Conservation (phyloP, 352 stramenopile species). For the Phytophthora foliorum region DNA sequence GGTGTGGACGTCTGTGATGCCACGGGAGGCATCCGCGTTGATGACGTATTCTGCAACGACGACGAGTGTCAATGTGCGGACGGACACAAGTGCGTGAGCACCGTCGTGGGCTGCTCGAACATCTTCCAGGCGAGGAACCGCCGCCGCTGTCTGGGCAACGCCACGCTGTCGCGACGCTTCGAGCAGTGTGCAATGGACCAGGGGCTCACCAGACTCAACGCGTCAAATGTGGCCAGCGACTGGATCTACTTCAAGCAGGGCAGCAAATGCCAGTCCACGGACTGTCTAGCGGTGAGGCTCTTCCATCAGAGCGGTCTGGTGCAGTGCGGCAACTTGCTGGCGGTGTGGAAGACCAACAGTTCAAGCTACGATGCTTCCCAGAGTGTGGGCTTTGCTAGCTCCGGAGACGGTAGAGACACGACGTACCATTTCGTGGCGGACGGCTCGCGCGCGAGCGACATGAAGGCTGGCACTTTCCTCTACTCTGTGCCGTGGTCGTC, state of each 20-base stretch:
- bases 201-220: conserved; percentile 53
- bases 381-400: conserved; percentile 19
- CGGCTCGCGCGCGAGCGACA: conserved; percentile 68
- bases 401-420: conserved; percentile 14
- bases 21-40: conserved; percentile 69
- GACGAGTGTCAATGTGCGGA: conserved; percentile 64
- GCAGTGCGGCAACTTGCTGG: conserved; percentile 72
- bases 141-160: conserved; percentile 70
- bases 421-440: conserved; percentile 83
- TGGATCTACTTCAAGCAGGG: conserved; percentile 82
- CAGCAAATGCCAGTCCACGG: conserved; percentile 57
- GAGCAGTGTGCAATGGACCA: conserved; percentile 60
- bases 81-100: conserved; percentile 65
- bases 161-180: conserved; percentile 58
- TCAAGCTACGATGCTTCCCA: conserved; percentile 23
- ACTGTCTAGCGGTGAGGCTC: conserved; percentile 66
- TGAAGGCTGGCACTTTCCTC: conserved; percentile 74
- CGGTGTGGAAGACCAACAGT: conserved; percentile 71
- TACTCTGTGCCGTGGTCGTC: conserved; percentile 52
- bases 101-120: conserved; percentile 75
- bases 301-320: conserved; percentile 76
- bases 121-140: conserved; percentile 76
- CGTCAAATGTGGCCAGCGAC: conserved; percentile 63
- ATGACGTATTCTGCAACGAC: conserved; percentile 85
- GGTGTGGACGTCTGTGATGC: conserved; percentile 64